Evolutionary conservation across 2,329 filamentous ascomycete species (phyloP).

Genomic region (Cladosporium sphaerospermum): DNA sequence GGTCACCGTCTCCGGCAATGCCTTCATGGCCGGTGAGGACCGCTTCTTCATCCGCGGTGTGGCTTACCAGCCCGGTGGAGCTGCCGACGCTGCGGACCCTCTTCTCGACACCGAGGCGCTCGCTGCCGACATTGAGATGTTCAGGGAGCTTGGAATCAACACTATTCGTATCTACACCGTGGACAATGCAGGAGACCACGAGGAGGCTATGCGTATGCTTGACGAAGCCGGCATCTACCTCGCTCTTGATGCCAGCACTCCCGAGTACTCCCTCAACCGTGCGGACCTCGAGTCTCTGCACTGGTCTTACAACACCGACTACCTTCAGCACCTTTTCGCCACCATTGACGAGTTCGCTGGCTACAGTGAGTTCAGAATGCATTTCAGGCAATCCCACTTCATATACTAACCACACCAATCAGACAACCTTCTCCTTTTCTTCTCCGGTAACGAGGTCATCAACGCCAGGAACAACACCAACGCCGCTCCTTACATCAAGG

Average conservation of each 20-base stretch:
- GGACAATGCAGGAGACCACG: slow-evolving; percentile 76
- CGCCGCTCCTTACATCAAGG: slow-evolving; percentile 63
- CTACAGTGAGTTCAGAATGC: slow-evolving; percentile 44
- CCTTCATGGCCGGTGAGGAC: slow-evolving; percentile 55
- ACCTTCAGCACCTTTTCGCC: slow-evolving; percentile 79
- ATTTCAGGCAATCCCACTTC: neutral
- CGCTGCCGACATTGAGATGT: slow-evolving; percentile 70
- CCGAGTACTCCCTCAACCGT: slow-evolving; percentile 80
- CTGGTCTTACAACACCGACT: slow-evolving; percentile 76
- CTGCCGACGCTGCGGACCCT: slow-evolving; percentile 61
- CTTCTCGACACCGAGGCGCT: slow-evolving; percentile 65
- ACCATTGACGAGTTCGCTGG: slow-evolving; percentile 77
- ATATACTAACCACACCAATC: neutral
- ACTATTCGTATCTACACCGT: slow-evolving; percentile 89
- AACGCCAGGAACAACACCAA: slow-evolving; percentile 56
- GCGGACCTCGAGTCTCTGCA: slow-evolving; percentile 48
- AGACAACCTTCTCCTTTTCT: slow-evolving; percentile 78
- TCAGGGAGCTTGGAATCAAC: slow-evolving; percentile 81
- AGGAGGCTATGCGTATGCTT: slow-evolving; percentile 75
- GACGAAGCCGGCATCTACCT: slow-evolving; percentile 85
- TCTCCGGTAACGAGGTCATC: slow-evolving; percentile 71
- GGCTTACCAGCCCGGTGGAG: slow-evolving; percentile 51
- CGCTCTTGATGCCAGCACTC: slow-evolving; percentile 83
- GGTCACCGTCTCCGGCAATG: slow-evolving; percentile 21
- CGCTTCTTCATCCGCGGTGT: slow-evolving; percentile 57